Conservation (phyloP, 2,329 filamentous ascomycete genomes). For the Sarocladium brachiariae region DNA sequence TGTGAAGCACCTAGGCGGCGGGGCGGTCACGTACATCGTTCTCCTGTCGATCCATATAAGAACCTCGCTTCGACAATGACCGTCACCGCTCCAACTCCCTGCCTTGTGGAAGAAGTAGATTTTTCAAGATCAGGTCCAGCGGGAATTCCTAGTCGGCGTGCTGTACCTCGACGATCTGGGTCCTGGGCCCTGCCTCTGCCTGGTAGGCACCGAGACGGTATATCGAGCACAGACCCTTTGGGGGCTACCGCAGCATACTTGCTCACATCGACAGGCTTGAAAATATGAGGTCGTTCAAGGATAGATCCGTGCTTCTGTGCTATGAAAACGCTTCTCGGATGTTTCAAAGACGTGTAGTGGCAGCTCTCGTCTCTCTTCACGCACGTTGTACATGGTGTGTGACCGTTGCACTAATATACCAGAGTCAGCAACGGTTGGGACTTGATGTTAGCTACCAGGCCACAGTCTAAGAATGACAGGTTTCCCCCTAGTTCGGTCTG, state of each 20-base stretch:
- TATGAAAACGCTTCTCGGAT: neutral
- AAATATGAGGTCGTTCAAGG: neutral
- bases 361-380: neutral
- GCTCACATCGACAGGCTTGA: neutral
- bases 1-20: too few relatives aligned
- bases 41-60: neutral
- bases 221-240: neutral
- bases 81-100: too few relatives aligned
- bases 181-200: neutral
- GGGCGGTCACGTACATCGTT: neutral
- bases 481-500: too few relatives aligned
- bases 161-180: too few relatives aligned
- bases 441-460: too few relatives aligned
- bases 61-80: neutral
- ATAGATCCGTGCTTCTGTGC: neutral
- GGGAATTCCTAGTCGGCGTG: too few relatives aligned
- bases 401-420: conserved; percentile 12
- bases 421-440: neutral
- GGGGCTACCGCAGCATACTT: neutral
- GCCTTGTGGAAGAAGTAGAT: too few relatives aligned
- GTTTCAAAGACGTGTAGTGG: neutral
- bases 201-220: neutral
- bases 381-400: neutral
- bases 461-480: too few relatives aligned
- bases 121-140: too few relatives aligned